Conservation (phyloP, 495 filamentous ascomycete genomes). For the Penicillium steckii region DNA sequence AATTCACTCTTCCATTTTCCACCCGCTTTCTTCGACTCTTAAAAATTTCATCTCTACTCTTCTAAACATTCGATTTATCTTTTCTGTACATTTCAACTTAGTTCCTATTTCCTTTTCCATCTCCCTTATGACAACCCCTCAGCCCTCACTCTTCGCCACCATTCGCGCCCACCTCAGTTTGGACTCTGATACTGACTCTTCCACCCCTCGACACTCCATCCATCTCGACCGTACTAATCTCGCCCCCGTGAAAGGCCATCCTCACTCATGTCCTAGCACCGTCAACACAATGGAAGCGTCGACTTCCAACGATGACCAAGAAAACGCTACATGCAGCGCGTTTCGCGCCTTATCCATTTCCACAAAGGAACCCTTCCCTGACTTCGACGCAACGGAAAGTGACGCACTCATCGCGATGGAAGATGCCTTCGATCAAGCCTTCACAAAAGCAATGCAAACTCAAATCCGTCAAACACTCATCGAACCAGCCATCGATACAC, state of each 20-base stretch:
- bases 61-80: conserved; percentile 2
- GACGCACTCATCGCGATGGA: neutral
- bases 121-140: too few species aligned
- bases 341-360: too few species aligned
- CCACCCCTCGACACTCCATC: too few species aligned
- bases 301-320: too few species aligned
- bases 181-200: too few species aligned
- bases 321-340: neutral
- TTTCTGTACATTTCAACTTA: neutral
- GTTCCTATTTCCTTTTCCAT: neutral
- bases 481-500: conserved; percentile 7
- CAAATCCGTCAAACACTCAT: conserved; percentile 14
- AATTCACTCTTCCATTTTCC: neutral
- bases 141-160: neutral
- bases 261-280: too few species aligned
- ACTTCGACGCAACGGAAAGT: conserved; percentile 23
- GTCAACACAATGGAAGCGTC: too few species aligned
- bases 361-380: conserved; percentile 39
- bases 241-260: too few species aligned
- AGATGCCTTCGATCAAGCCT: conserved; percentile 19
- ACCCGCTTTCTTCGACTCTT: neutral
- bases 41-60: neutral
- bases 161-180: too few species aligned
- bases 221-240: too few species aligned
- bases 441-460: conserved; percentile 24